These are phyloP conservation scores for Penicillium thymicola DNA, from an alignment of 2,329 filamentous ascomycete species.

Conservation along the genomic window DNA sequence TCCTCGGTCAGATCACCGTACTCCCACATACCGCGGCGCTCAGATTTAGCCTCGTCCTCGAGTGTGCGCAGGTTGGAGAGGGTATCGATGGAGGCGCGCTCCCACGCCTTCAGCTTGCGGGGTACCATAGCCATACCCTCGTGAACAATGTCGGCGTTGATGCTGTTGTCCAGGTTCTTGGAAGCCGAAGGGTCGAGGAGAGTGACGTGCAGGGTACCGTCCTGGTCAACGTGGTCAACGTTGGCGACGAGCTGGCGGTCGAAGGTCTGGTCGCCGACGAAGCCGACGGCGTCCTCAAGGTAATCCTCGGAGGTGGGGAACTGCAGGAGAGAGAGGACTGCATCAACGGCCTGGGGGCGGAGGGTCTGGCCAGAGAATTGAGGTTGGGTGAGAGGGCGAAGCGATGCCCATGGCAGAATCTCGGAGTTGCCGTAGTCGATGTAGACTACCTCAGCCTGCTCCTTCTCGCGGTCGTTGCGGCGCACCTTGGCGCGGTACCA, in stretches of 20 bases:
- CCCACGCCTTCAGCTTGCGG: conserved; percentile 87
- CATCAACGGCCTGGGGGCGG: conserved; percentile 82
- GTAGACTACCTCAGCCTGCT: conserved; percentile 87
- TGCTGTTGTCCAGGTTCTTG: conserved; percentile 66
- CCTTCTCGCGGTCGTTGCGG: conserved; percentile 85
- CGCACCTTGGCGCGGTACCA: conserved; percentile 94
- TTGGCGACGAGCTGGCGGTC: conserved; percentile 79
- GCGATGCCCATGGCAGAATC: conserved; percentile 75
- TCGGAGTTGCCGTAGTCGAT: conserved; percentile 97
- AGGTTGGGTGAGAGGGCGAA: conserved; percentile 74
- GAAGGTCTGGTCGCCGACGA: conserved; percentile 71
- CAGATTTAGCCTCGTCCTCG: conserved; percentile 74
- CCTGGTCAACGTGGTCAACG: conserved; percentile 80
- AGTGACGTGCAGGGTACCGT: conserved; percentile 80
- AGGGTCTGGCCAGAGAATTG: conserved; percentile 80
- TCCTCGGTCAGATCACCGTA: conserved; percentile 96
- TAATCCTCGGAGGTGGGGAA: conserved; percentile 81
- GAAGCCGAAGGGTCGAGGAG: conserved; percentile 72
- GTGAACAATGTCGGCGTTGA: conserved; percentile 83
- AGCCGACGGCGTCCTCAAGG: conserved; percentile 72
- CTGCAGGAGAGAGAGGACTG: conserved; percentile 82
- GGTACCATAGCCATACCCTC: conserved; percentile 89
- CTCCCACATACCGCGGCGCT: conserved; percentile 90
- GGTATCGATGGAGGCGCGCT: conserved; percentile 70
- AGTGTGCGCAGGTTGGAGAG: conserved; percentile 69